Evolutionary conservation across 176 grass and related monocot species (phyloP), one percentile per base, ranked within the genome.

Genomic region (Carex pumila): DNA sequence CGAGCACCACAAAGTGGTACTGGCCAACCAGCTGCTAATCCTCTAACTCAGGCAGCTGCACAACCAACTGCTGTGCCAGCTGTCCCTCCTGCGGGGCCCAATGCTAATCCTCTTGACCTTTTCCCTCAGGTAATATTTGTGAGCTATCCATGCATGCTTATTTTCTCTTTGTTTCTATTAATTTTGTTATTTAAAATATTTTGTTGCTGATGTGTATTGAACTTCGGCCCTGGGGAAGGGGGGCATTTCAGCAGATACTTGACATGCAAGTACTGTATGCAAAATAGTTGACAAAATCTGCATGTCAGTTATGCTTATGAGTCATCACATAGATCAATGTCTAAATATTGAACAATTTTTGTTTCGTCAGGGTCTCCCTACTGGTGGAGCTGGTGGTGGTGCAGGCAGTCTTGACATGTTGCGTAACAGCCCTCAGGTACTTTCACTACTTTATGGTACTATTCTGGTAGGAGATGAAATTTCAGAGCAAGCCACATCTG

Each of bases 21-120:
- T 84, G 90, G 49, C 45, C 92, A 90, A 84, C 86, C 82, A 73
- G 79, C 78, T 86, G 85, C 77, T 85, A 87, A 84, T 64, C 12
- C 85, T 77, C 86, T 68, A 72, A 84, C 86, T 84, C 88, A 92
- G 63, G 37, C 90, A 19, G 72, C 75, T 64, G 53, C 71, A 65
- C 70, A 79, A 74, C 55, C 83, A 57, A 60, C 73, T 69, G 72
- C 85, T 84, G 90, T 90, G 74, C 90, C 92, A 81, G 77, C 87
- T 18, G 85, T 85, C 83, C 81, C 89, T 32, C 43, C 94, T 84
- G 81, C 83, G 25, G 90, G 92, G 5, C 94, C 94, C 50, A 97
- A 97, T 81, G 94, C 89, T 34, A 92, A 94, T 88, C 92, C 94
- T 75, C 72, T 97, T 82, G 87, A 97, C 39, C 92, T 97, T 85